A percentile compares a stretch with the other conserved stretches of the same genome.
These are phyloP conservation scores for Paradendryphiella salina DNA, from an alignment of 2,329 filamentous ascomycete species.

Conservation along the genomic window DNA sequence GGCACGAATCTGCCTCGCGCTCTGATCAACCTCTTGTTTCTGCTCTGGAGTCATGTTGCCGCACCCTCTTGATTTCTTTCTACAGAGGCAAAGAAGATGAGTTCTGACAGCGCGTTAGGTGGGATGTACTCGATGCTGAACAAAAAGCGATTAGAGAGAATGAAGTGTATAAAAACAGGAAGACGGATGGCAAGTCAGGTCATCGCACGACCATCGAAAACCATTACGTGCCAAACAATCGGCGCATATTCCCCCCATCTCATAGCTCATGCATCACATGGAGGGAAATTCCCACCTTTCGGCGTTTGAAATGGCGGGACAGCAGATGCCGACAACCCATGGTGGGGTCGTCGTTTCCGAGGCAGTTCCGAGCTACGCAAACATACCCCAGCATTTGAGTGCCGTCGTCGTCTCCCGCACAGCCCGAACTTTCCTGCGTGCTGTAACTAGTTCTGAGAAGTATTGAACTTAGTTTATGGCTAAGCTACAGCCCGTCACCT, in stretches of 20 bases:
- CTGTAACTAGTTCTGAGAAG: background rate
- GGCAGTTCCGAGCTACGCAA: conserved; percentile 25
- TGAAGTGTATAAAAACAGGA: background rate
- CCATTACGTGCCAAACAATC: conserved; percentile 19
- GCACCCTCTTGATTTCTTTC: background rate
- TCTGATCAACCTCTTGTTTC: conserved; percentile 26
- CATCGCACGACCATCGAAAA: conserved; percentile 2
- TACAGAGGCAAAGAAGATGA: background rate
- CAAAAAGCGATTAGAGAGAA: background rate
- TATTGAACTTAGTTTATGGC: background rate
- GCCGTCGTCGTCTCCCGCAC: conserved; percentile 10
- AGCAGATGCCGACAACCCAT: conserved; percentile 34
- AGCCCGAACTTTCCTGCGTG: background rate
- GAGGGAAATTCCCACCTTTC: conserved; percentile 35
- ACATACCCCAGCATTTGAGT: conserved; percentile 11
- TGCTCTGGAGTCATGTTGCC: conserved; percentile 28
- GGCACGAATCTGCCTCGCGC: conserved; percentile 48
- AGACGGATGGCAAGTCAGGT: conserved; percentile 3
- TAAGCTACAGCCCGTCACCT: background rate
- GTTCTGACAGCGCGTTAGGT: background rate
- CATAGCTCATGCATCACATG: conserved; percentile 25
- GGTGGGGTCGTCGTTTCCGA: conserved; percentile 36
- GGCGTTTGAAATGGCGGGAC: conserved; percentile 37
- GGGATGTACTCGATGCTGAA: background rate
- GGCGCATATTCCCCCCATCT: conserved; percentile 30